A percentile compares a stretch with the other conserved stretches of the same genome.
Conservation (phyloP, 169 alveolate species). For the Fabrea salina region DNA sequence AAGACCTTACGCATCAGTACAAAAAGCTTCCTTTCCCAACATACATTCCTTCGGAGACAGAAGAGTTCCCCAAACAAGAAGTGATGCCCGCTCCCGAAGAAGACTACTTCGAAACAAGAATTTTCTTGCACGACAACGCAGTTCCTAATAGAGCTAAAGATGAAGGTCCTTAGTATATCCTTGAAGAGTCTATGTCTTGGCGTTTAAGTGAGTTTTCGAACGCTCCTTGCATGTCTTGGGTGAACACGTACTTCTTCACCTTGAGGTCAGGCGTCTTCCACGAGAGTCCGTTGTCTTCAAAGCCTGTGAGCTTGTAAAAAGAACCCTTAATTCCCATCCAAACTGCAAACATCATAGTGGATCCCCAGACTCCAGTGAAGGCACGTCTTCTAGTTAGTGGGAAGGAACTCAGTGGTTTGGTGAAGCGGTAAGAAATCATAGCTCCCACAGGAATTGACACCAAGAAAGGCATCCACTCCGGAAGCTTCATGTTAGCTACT, state of each 20-base stretch:
- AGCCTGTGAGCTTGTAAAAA: constrained; percentile 15
- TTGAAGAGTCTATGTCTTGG: neutral
- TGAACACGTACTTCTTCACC: constrained; percentile 19
- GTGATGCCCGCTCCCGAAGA: neutral
- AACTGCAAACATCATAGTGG: neutral
- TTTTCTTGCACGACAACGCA: constrained; percentile 9
- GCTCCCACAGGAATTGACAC: constrained; percentile 13
- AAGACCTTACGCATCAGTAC: constrained; percentile 31
- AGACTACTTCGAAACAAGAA: neutral
- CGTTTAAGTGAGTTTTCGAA: neutral
- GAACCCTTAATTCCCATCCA: constrained; percentile 31
- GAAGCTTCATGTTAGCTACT: constrained; percentile 26
- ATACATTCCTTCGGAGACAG: neutral
- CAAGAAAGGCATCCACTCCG: constrained; percentile 29
- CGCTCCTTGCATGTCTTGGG: constrained; percentile 4
- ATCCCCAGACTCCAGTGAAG: neutral
- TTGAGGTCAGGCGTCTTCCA: constrained; percentile 10
- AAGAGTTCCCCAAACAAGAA: neutral
- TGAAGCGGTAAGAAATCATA: neutral
- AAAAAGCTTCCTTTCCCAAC: constrained; percentile 24
- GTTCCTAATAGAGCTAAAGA: neutral
- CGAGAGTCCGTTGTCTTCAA: constrained; percentile 29
- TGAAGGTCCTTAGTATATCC: too few relatives aligned
- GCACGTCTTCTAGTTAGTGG: constrained; percentile 30
- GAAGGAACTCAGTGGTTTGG: neutral